These are phyloP conservation scores for Ottelia alismoides DNA, from an alignment of 106 monocot species.

Conservation along the genomic window DNA sequence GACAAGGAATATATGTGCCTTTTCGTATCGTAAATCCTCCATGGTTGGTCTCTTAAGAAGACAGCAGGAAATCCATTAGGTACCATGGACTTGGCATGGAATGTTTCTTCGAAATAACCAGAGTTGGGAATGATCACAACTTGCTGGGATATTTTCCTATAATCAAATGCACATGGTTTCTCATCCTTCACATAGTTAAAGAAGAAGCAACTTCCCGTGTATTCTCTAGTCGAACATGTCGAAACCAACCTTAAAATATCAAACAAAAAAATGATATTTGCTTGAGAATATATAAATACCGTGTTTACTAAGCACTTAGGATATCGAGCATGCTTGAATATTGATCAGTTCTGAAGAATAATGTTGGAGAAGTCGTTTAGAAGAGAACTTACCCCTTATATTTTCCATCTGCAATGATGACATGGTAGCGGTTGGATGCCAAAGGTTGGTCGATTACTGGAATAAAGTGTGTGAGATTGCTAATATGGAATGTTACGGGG, in stretches of 20 bases:
- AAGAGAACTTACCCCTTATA: too few species aligned
- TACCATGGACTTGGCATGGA: constrained; percentile 1
- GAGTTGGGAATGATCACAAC: not conserved
- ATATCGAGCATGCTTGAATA: too few species aligned
- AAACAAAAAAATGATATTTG: too few species aligned
- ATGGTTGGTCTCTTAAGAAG: not conserved
- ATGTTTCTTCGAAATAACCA: not conserved
- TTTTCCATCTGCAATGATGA: too few species aligned
- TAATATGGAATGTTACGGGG: too few species aligned
- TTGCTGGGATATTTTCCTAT: not conserved
- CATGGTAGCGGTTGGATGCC: too few species aligned
- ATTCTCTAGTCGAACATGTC: not conserved
- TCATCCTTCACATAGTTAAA: not conserved
- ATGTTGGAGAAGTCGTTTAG: too few species aligned
- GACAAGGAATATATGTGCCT: not conserved
- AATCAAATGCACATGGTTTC: not conserved
- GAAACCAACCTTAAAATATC: not conserved
- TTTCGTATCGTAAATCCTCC: not conserved
- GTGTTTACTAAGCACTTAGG: too few species aligned
- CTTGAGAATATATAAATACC: too few species aligned
- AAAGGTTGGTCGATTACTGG: too few species aligned
- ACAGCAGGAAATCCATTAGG: not conserved
- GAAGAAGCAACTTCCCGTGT: not conserved
- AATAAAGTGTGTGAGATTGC: too few species aligned
- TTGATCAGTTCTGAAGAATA: too few species aligned